Evolutionary conservation across 192 early-diverging fungal species (phyloP), one percentile per base, ranked within the genome.

Genomic region (Entomortierella lignicola): DNA sequence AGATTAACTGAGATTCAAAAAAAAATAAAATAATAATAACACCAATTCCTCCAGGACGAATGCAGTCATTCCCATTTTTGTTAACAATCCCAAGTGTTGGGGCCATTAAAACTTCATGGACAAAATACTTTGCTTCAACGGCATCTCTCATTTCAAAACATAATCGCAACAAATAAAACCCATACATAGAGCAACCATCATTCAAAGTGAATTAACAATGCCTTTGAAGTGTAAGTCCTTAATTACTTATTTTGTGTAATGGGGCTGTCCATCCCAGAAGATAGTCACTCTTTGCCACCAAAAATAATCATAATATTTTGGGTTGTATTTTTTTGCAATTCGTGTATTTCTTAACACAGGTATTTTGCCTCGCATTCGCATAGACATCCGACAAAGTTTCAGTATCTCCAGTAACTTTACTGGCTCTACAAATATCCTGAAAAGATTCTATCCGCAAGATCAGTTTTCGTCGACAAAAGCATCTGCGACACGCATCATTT

Each of bases 241-340:
- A n/a, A n/a, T n/a, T n/a, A n/a, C n/a, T n/a, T n/a, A n/a, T n/a
- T n/a, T n/a, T n/a, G n/a, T n/a, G n/a, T n/a, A n/a, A n/a, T n/a
- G n/a, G n/a, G n/a, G n/a, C n/a, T n/a, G n/a, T n/a, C n/a, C n/a
- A n/a, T n/a, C n/a, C n/a, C 34, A 37, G 34, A 7, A 26, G 58
- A 23, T 26, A 31, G 42, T 44, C 41, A 32, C 55, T 44, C 43
- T 51, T 63, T 63, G 60, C 60, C 60, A 63, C 60, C 60, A 63
- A 63, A 63, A 37, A 37, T 7, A 37, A 10, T 37, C 10, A 7
- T 37, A 10, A 7, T 37, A 37, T 32, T 11, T 12, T 1, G 12
- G 20, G 31, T 1, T 52, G 11, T 52, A 23, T 13, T 34, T 50
- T 31, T 52, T 51, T 21, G 4, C 34, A 10, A 7, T 37, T 48